Evolutionary conservation across 164 flowering plant genomes (phyloP).

Genomic region (Aristolochia californica): DNA sequence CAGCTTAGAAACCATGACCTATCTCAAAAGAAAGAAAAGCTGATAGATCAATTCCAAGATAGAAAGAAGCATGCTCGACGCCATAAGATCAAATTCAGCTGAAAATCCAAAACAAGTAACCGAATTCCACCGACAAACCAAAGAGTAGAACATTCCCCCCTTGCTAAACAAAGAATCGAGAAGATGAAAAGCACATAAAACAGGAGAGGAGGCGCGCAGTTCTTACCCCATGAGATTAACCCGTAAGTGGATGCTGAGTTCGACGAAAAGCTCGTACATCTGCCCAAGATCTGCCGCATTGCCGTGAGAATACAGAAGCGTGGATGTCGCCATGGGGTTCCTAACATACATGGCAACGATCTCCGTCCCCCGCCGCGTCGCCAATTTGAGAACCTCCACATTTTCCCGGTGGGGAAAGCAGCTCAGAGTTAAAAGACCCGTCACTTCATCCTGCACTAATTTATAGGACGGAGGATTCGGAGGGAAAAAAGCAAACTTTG

Average conservation of each 20-base stretch:
- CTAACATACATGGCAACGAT: constrained; percentile 70
- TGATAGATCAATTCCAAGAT: too few species aligned
- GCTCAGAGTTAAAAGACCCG: constrained; percentile 45
- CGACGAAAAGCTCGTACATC: constrained; percentile 92
- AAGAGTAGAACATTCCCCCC: too few species aligned
- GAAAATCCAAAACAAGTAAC: too few species aligned
- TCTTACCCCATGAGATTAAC: constrained; percentile 87
- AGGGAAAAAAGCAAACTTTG: constrained; percentile 89
- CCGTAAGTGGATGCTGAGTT: constrained; percentile 71
- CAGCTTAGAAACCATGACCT: too few species aligned
- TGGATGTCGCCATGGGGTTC: constrained; percentile 79
- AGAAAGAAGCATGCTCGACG: too few species aligned
- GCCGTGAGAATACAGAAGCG: constrained; percentile 88
- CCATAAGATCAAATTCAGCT: too few species aligned
- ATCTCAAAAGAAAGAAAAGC: too few species aligned
- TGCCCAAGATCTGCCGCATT: constrained; percentile 97
- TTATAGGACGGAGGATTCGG: constrained; percentile 84
- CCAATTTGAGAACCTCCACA: constrained; percentile 60
- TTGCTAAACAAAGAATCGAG: neutral
- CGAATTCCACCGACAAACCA: neutral
- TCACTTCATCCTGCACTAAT: constrained; percentile 44
- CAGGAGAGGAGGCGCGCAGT: neutral
- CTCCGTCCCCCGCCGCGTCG: constrained; percentile 66
- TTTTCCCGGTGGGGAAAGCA: constrained; percentile 80
- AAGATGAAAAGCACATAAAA: neutral